Conservation (phyloP, 2,329 filamentous ascomycete species). For the Mollisiaceae sp. region DNA sequence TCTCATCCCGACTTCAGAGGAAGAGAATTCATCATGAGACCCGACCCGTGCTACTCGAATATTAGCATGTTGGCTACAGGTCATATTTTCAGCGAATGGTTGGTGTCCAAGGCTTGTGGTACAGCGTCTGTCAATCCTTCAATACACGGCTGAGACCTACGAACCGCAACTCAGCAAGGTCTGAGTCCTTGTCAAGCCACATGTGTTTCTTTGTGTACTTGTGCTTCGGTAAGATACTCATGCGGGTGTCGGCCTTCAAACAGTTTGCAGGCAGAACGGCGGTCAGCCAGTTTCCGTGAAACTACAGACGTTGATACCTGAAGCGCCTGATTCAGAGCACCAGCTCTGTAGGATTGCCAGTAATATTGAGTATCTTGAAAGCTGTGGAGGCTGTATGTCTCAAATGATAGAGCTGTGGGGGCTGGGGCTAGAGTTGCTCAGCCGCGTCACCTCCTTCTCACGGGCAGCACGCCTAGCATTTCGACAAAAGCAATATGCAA, state of each 20-base stretch:
- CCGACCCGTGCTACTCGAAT: background rate
- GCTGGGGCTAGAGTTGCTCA: conserved; percentile 1
- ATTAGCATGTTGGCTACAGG: background rate
- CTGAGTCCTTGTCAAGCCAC: background rate
- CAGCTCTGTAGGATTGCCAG: background rate
- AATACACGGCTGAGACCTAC: background rate
- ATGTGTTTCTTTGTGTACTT: background rate
- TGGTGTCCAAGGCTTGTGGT: background rate
- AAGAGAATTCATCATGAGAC: background rate
- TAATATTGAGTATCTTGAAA: background rate
- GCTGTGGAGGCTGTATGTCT: conserved; percentile 17
- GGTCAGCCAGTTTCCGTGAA: background rate
- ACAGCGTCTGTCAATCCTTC: too few species aligned
- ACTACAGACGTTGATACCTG: background rate
- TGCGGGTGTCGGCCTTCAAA: background rate
- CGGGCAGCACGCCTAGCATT: background rate
- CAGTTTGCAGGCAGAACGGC: background rate
- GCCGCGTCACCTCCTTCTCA: background rate
- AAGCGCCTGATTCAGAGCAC: background rate
- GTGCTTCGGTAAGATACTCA: background rate
- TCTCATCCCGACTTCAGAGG: background rate
- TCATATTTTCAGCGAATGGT: background rate
- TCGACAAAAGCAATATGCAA: conserved; percentile 11
- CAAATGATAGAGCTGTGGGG: background rate
- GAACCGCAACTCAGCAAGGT: background rate